phyloP scores from a whole-genome alignment of 2,329 filamentous ascomycete genomes.

The Paecilomyces fulvus region DNA sequence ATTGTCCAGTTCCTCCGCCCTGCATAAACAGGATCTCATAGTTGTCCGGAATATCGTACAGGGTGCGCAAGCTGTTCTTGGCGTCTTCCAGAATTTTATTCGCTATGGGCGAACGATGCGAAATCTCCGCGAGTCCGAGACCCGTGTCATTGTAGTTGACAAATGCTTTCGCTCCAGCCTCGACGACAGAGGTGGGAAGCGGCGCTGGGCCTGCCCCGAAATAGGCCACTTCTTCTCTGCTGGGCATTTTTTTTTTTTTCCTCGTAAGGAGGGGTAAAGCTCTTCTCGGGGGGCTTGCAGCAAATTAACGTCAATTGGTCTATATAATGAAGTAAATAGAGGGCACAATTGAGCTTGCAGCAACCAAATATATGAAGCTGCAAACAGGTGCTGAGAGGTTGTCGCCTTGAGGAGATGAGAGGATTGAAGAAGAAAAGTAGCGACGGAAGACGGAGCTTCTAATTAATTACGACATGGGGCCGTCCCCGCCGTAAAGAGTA shows the following conservation, averaged over 20 bases:
- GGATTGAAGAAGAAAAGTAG: neutral
- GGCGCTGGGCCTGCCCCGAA: constrained; percentile 88
- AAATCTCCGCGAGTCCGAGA: constrained; percentile 81
- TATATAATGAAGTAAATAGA: neutral
- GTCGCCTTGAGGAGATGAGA: neutral
- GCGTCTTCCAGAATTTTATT: constrained; percentile 69
- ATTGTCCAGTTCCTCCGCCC: constrained; percentile 76
- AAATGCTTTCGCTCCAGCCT: constrained; percentile 66
- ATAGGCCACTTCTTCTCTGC: constrained; percentile 67
- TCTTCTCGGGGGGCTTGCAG: neutral
- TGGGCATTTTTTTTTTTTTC: constrained; percentile 44
- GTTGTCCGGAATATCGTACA: constrained; percentile 73
- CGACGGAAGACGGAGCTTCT: neutral
- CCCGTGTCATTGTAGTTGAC: constrained; percentile 75
- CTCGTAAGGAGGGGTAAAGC: neutral
- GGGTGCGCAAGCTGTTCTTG: constrained; percentile 62
- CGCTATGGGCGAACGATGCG: constrained; percentile 74
- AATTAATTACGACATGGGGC: neutral
- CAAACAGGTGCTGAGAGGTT: neutral
- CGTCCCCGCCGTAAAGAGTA: neutral
- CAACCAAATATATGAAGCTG: neutral
- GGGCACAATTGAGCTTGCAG: neutral
- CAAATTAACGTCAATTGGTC: neutral
- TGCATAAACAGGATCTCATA: constrained; percentile 89
- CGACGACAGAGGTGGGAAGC: constrained; percentile 72